Conservation (phyloP, 306 rosid species). For the Fragaria iinumae region DNA sequence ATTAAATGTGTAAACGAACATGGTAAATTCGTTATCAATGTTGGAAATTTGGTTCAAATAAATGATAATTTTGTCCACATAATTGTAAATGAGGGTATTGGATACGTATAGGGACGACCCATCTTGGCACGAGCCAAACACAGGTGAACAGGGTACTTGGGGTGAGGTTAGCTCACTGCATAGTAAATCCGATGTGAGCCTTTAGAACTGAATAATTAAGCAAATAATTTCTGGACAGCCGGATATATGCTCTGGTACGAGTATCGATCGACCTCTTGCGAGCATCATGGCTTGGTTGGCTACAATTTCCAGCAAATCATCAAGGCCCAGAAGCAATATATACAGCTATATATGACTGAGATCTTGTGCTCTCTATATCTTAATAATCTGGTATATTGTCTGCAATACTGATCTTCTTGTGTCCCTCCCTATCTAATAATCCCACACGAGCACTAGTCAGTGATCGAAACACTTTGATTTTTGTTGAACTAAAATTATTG, state of each 20-base stretch:
- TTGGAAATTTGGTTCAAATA: no score
- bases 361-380: neutral
- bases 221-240: neutral
- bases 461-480: neutral
- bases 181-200: neutral
- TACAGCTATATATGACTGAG: slow-evolving; percentile 1
- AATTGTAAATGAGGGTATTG: no score
- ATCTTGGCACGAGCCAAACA: no score
- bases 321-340: neutral
- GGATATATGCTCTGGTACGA: neutral
- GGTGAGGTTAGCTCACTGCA: neutral
- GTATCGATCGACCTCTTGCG: neutral
- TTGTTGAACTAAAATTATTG: neutral
- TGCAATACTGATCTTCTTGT: neutral
- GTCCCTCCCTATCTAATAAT: neutral
- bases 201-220: neutral
- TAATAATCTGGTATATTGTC: neutral
- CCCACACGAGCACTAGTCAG: neutral
- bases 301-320: neutral
- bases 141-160: neutral
- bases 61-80: no score
- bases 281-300: neutral
- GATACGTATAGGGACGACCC: no score
- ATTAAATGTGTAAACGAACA: no score
- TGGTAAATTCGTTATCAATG: no score